These are phyloP conservation scores for Mycothermus thermophilus DNA, from an alignment of 495 filamentous ascomycete genomes.

Conservation along the genomic window DNA sequence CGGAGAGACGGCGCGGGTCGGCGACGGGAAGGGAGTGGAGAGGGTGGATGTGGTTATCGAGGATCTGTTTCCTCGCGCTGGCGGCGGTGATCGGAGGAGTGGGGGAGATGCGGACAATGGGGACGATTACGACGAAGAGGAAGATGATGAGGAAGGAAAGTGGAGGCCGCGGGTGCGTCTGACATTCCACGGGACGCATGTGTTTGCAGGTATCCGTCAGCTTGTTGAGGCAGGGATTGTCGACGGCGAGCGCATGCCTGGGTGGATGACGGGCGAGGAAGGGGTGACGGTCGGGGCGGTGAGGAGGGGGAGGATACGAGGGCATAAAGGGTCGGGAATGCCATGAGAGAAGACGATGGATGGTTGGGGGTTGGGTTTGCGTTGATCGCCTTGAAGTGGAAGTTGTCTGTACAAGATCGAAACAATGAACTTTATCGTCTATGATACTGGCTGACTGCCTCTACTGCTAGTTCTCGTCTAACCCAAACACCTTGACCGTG, in stretches of 20 bases:
- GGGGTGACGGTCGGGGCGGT: slow-evolving; percentile 60
- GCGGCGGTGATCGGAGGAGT: slow-evolving; percentile 16
- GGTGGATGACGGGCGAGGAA: slow-evolving; percentile 85
- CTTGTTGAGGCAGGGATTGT: slow-evolving; percentile 61
- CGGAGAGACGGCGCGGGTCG: slow-evolving; percentile 31
- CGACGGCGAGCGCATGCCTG: slow-evolving; percentile 64
- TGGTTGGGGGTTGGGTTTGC: not conserved
- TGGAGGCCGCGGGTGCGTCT: slow-evolving; percentile 50
- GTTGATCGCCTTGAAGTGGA: too few species aligned
- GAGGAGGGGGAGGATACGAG: slow-evolving; percentile 43
- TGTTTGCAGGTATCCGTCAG: slow-evolving; percentile 67
- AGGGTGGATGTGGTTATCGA: slow-evolving; percentile 45
- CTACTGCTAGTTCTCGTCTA: slow-evolving; percentile 35
- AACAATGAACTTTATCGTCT: slow-evolving; percentile 2
- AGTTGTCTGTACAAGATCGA: not conserved
- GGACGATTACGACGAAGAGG: slow-evolving; percentile 18
- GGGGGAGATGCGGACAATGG: not conserved
- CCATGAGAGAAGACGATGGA: not conserved
- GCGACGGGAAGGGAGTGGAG: slow-evolving; percentile 47
- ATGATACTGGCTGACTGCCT: not conserved
- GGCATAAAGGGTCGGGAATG: slow-evolving; percentile 29
- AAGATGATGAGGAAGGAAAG: slow-evolving; percentile 16
- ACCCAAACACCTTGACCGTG: slow-evolving; percentile 63
- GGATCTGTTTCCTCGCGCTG: slow-evolving; percentile 36
- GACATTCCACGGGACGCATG: slow-evolving; percentile 57